A percentile compares a stretch with the other conserved stretches of the same genome.
Evolutionary conservation across 2,329 filamentous ascomycete genomes (phyloP).

Genomic region (Atkinsonella texensis): DNA sequence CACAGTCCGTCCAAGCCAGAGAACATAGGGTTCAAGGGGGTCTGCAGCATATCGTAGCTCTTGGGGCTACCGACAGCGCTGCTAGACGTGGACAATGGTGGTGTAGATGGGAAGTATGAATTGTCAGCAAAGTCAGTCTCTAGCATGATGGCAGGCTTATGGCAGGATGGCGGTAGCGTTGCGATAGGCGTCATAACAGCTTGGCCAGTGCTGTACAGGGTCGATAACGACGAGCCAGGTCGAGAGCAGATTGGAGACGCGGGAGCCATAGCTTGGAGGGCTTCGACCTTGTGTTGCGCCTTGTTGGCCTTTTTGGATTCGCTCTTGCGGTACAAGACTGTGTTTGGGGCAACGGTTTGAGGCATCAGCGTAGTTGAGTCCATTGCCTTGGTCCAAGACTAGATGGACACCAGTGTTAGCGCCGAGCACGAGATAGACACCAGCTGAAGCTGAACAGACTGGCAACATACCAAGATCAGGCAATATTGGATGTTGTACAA

Average conservation of each 20-base stretch:
- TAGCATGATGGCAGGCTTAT: constrained; percentile 68
- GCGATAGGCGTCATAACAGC: constrained; percentile 61
- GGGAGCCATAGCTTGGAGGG: constrained; percentile 42
- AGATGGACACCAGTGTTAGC: neutral
- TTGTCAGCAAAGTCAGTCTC: constrained; percentile 64
- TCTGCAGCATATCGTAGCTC: constrained; percentile 63
- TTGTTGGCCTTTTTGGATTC: constrained; percentile 49
- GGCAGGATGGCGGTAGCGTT: constrained; percentile 60
- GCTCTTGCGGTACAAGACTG: constrained; percentile 81
- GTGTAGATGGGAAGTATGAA: constrained; percentile 72
- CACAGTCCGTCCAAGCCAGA: constrained; percentile 56
- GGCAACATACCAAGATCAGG: constrained; percentile 3
- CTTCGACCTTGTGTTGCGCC: constrained; percentile 14
- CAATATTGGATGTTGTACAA: neutral
- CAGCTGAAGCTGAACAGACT: too few relatives aligned
- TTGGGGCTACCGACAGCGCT: constrained; percentile 82
- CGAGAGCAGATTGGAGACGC: constrained; percentile 53
- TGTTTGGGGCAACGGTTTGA: constrained; percentile 55
- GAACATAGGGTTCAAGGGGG: constrained; percentile 72
- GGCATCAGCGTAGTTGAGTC: constrained; percentile 48
- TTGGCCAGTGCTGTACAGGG: constrained; percentile 45
- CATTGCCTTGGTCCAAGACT: constrained; percentile 36
- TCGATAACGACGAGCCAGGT: constrained; percentile 48
- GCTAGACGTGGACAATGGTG: constrained; percentile 72
- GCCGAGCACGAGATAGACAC: neutral